A percentile compares a stretch with the other conserved stretches of the same genome.
phyloP scores from a whole-genome alignment of 1,284 basidiomycete species.

The Athelia sp. region DNA sequence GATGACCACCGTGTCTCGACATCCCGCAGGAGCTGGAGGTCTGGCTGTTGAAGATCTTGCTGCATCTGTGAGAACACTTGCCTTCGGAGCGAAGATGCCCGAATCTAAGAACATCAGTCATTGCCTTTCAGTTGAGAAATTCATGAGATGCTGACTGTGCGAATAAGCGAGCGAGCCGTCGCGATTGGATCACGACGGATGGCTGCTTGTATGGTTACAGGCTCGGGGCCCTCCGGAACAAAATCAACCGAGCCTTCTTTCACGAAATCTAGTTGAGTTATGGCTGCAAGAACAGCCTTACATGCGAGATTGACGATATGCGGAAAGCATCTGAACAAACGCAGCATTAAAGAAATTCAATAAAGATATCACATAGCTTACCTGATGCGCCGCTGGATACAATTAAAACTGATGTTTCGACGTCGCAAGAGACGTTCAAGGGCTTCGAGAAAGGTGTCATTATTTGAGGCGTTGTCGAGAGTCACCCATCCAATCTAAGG shows the following conservation, averaged over 20 bases:
- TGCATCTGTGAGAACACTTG: conserved; percentile 3
- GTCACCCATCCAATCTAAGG: conserved; percentile 12
- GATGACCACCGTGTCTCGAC: conserved; percentile 16
- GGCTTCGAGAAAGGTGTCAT: conserved; percentile 10
- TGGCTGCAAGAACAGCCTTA: conserved; percentile 16
- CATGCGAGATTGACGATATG: conserved; percentile 27
- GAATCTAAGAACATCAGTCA: conserved; percentile 2
- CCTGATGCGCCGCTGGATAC: conserved; percentile 2
- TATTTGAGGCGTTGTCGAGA: conserved; percentile 16
- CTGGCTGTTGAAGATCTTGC: conserved; percentile 1
- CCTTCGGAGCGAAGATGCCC: background rate
- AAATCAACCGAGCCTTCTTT: no score
- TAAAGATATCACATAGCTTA: background rate
- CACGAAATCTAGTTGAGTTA: conserved; percentile 4
- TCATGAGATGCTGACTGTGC: background rate
- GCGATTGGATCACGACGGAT: background rate
- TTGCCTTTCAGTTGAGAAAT: no score
- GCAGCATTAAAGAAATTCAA: background rate
- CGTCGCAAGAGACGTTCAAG: background rate
- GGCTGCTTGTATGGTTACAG: background rate
- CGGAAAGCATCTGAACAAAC: conserved; percentile 26
- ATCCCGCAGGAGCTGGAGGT: conserved; percentile 13
- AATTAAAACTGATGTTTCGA: conserved; percentile 1
- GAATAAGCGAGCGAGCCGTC: background rate
- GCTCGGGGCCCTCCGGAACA: background rate